Evolutionary conservation across 257 asterid species (phyloP).

Genomic region (Schizonepeta tenuifolia): DNA sequence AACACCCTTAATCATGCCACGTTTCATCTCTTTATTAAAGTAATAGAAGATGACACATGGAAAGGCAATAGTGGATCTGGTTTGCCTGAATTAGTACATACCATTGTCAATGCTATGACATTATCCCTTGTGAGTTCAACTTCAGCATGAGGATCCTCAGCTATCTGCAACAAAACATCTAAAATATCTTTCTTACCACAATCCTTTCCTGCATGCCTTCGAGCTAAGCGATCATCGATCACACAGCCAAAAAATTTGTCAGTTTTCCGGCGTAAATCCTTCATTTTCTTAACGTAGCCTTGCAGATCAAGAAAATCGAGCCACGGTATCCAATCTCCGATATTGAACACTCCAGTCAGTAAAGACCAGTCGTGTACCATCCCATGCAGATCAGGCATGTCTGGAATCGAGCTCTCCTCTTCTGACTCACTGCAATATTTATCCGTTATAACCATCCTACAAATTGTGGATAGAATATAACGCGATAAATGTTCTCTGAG

Average conservation of each 20-base stretch:
- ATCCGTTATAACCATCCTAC: constrained; percentile 26
- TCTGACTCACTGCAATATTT: constrained; percentile 21
- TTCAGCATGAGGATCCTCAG: constrained; percentile 40
- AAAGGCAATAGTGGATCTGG: no score
- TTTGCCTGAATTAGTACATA: no score
- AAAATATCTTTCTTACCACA: constrained; percentile 23
- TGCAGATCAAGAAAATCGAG: constrained; percentile 42
- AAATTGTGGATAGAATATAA: constrained; percentile 25
- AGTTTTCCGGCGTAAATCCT: constrained; percentile 31
- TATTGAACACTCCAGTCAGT: constrained; percentile 41
- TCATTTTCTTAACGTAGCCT: constrained; percentile 54
- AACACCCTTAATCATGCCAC: no score
- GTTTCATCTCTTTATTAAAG: no score
- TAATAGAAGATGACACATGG: no score
- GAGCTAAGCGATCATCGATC: constrained; percentile 33
- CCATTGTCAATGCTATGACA: constrained; percentile 36
- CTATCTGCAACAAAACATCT: constrained; percentile 23
- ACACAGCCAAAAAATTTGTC: constrained; percentile 39
- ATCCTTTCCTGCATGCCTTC: background rate
- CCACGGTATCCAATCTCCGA: constrained; percentile 62
- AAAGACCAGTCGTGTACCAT: constrained; percentile 45
- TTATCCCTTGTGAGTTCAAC: constrained; percentile 37
- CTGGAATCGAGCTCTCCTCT: background rate
- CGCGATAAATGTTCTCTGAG: constrained; percentile 31
- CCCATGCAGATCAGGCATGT: constrained; percentile 26